phyloP scores from a whole-genome alignment of 805 yeast species.

The Diddensiella caesifluorescens region DNA sequence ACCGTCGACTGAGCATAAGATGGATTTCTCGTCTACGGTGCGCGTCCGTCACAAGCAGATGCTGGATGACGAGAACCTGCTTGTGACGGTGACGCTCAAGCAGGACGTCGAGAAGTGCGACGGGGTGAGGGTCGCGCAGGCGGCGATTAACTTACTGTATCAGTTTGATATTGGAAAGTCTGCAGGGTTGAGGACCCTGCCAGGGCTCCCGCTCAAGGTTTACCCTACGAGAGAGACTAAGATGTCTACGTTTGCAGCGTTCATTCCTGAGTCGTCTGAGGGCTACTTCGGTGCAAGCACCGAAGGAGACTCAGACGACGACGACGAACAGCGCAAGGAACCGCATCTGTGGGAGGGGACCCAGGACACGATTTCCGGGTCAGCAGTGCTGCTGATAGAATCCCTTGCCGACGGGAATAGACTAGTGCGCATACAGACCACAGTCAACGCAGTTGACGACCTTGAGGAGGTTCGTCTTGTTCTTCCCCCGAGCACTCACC shows the following conservation, averaged over 20 bases:
- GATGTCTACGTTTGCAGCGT: constrained; percentile 17
- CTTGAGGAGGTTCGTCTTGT: constrained; percentile 1
- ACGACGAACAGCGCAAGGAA: constrained; percentile 16
- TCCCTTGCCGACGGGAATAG: constrained; percentile 1
- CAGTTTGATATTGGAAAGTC: constrained; percentile 14
- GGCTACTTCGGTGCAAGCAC: constrained; percentile 9
- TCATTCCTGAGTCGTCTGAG: constrained; percentile 15
- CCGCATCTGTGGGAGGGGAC: constrained; percentile 14
- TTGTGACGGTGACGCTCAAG: not conserved
- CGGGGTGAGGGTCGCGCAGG: constrained; percentile 8
- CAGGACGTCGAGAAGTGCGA: constrained; percentile 3
- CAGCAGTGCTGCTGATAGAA: constrained; percentile 8
- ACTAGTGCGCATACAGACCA: constrained; percentile 4
- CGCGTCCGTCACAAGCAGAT: not conserved
- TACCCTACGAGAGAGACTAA: constrained; percentile 10
- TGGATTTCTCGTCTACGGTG: not conserved
- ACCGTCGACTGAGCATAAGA: too few species aligned
- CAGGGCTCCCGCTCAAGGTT: constrained; percentile 19
- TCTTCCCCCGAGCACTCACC: not conserved
- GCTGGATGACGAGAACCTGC: constrained; percentile 1
- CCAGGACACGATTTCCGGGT: constrained; percentile 4
- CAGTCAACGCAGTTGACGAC: not conserved
- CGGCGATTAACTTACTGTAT: constrained; percentile 11
- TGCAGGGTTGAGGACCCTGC: constrained; percentile 11
- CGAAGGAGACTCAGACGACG: constrained; percentile 9